These are phyloP conservation scores for Volvox reticuliferus DNA, from an alignment of 139 green algal species.

Conservation along the genomic window DNA sequence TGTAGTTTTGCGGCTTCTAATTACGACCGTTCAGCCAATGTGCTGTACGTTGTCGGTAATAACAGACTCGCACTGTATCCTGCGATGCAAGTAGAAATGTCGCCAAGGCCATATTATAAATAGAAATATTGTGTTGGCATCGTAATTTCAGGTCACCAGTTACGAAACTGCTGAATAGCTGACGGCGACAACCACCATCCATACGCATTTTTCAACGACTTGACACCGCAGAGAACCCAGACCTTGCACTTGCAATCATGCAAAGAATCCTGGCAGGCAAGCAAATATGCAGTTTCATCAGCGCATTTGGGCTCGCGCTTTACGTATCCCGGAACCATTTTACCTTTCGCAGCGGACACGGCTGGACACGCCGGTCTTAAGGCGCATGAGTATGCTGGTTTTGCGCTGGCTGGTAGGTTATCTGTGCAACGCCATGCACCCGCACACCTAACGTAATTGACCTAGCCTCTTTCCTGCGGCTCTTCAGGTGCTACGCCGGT, in stretches of 20 bases:
- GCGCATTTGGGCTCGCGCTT: neutral
- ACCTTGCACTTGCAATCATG: constrained; percentile 29
- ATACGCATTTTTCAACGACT: neutral
- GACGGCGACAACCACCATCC: constrained; percentile 16
- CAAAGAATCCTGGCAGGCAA: constrained; percentile 47
- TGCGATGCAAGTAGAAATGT: no score
- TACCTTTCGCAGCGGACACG: constrained; percentile 65
- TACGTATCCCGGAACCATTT: constrained; percentile 4
- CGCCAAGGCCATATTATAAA: no score
- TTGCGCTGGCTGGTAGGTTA: constrained; percentile 66
- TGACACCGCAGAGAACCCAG: neutral
- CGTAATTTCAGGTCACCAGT: neutral
- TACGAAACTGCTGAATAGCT: neutral
- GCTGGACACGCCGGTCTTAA: constrained; percentile 61
- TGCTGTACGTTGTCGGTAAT: no score
- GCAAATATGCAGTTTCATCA: neutral
- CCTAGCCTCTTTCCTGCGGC: neutral
- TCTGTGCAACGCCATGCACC: neutral
- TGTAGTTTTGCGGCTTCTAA: no score
- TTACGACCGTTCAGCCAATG: no score
- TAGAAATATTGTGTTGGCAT: no score
- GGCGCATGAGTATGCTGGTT: constrained; percentile 65
- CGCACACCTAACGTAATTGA: neutral
- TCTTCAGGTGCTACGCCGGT: constrained; percentile 44
- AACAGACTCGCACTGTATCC: no score